phyloP scores from a whole-genome alignment of 169 alveolate species.

The Theileria parva region DNA sequence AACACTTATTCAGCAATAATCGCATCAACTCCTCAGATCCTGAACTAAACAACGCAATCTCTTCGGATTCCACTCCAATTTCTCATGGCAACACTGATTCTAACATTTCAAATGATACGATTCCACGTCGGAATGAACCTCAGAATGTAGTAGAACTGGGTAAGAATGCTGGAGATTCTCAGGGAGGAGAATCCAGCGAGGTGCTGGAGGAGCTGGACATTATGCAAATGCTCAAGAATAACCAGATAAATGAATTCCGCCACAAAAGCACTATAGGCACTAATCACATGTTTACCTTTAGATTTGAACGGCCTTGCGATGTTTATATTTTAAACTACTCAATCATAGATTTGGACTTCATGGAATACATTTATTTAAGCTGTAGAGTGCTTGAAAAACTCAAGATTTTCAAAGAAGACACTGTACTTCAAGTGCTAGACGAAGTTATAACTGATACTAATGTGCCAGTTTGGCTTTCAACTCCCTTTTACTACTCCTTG shows the following conservation, averaged over 20 bases:
- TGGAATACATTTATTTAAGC: constrained; percentile 37
- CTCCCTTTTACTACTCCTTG: constrained; percentile 40
- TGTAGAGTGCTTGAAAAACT: constrained; percentile 19
- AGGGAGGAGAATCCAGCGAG: constrained; percentile 28
- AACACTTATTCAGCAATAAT: constrained; percentile 15
- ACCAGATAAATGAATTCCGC: constrained; percentile 51
- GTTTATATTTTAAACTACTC: constrained; percentile 55
- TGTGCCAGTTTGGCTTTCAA: constrained; percentile 52
- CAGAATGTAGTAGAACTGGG: not conserved
- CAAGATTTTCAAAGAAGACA: constrained; percentile 12
- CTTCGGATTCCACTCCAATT: not conserved
- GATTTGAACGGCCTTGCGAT: constrained; percentile 59
- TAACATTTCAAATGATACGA: not conserved
- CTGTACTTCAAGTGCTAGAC: constrained; percentile 1
- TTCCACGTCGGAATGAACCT: not conserved
- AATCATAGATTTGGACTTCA: constrained; percentile 22
- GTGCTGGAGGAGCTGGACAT: constrained; percentile 16
- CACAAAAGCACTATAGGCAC: not conserved
- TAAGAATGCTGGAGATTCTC: not conserved
- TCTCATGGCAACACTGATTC: not conserved
- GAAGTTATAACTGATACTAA: constrained; percentile 13
- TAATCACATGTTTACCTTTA: constrained; percentile 32
- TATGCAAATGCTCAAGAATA: constrained; percentile 22
- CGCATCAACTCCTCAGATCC: not conserved
- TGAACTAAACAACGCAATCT: constrained; percentile 19